Conservation (phyloP, 2,329 filamentous ascomycete genomes). For the Biscogniauxia sp. region DNA sequence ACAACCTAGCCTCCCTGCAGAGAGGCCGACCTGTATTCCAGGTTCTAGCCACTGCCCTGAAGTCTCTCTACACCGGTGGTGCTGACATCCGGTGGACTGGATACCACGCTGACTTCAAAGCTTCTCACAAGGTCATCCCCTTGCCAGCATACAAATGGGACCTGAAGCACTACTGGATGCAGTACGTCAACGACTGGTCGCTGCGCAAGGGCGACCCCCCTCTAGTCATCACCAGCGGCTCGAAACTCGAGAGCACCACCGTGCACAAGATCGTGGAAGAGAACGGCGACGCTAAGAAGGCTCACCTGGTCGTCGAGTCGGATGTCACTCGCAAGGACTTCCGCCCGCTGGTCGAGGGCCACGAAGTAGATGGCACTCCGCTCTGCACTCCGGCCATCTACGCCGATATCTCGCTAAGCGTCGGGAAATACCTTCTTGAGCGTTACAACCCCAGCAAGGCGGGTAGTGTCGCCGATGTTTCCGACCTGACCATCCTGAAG, state of each 20-base stretch:
- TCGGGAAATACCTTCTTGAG: constrained; percentile 54
- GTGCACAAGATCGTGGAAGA: constrained; percentile 33
- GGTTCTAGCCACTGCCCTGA: constrained; percentile 46
- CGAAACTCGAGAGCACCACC: constrained; percentile 16
- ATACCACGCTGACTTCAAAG: constrained; percentile 55
- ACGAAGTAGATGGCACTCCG: constrained; percentile 22
- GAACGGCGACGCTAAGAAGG: constrained; percentile 37
- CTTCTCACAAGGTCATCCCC: constrained; percentile 49
- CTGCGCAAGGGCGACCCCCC: constrained; percentile 56
- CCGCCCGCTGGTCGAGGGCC: constrained; percentile 49
- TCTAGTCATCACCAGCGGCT: constrained; percentile 8
- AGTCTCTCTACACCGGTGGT: constrained; percentile 46
- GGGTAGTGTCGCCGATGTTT: constrained; percentile 42
- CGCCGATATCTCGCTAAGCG: constrained; percentile 58
- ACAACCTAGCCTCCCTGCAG: constrained; percentile 6
- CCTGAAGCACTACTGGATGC: constrained; percentile 54
- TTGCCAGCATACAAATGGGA: constrained; percentile 63
- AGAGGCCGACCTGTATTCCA: constrained; percentile 35
- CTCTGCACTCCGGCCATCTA: constrained; percentile 47
- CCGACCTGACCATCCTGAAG: constrained; percentile 50
- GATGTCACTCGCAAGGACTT: constrained; percentile 55
- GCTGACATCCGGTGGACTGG: constrained; percentile 49
- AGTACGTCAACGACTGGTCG: constrained; percentile 55
- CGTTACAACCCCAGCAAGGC: constrained; percentile 44
- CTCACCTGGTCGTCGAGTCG: constrained; percentile 51